These are phyloP conservation scores for Penicillium sp. DNA, from an alignment of 2,329 filamentous ascomycete genomes.

Conservation along the genomic window DNA sequence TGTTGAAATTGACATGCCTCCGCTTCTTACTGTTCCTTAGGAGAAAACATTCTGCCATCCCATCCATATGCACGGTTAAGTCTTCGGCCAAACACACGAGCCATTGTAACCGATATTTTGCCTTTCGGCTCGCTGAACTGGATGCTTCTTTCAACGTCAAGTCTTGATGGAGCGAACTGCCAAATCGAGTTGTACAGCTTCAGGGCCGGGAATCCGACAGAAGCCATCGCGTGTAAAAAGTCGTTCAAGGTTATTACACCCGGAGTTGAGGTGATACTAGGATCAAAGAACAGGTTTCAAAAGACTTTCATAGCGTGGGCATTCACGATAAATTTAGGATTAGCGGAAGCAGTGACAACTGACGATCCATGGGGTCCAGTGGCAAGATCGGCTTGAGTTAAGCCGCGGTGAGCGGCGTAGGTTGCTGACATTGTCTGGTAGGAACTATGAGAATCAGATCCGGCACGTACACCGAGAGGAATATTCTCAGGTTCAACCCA, in stretches of 20 bases:
- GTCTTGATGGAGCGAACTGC: slow-evolving; percentile 57
- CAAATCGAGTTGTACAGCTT: slow-evolving; percentile 67
- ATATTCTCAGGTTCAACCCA: slow-evolving; percentile 49
- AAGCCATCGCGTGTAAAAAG: slow-evolving; percentile 58
- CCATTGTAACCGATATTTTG: slow-evolving; percentile 57
- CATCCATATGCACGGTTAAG: slow-evolving; percentile 59
- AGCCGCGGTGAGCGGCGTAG: neutral
- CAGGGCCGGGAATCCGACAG: slow-evolving; percentile 56
- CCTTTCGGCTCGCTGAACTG: slow-evolving; percentile 66
- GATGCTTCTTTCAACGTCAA: slow-evolving; percentile 56
- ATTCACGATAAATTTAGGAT: slow-evolving; percentile 40
- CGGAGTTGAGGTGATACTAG: slow-evolving; percentile 39
- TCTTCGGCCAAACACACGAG: slow-evolving; percentile 55
- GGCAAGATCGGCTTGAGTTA: neutral
- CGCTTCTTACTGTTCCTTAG: neutral
- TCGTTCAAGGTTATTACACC: slow-evolving; percentile 59
- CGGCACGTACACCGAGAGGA: neutral
- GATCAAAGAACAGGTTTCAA: slow-evolving; percentile 47
- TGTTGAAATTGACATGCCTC: neutral
- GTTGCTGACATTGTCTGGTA: neutral
- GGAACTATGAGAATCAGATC: neutral
- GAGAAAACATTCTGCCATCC: slow-evolving; percentile 52
- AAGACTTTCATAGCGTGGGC: slow-evolving; percentile 50
- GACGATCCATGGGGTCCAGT: neutral
- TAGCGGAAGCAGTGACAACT: slow-evolving; percentile 14